Base-by-base conservation (phyloP, 208 protist genomes). In the Crithidia thermophila region DNA sequence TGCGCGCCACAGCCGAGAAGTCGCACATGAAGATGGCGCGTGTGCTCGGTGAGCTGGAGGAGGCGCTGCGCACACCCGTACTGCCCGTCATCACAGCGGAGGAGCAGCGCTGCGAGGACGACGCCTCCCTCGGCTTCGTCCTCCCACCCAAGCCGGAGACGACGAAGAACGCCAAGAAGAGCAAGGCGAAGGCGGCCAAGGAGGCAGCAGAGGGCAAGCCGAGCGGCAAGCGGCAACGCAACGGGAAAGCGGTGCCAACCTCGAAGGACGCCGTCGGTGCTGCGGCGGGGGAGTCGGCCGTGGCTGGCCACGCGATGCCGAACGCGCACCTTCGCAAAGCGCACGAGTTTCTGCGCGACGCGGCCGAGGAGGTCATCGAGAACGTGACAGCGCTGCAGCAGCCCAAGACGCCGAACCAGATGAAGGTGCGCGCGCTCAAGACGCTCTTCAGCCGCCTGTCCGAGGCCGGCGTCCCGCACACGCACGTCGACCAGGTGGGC, bases 1-100 rank as follows among this genome's bases (percentile, higher is more conserved):
- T 99, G 7, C 97, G 97, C 53, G 86, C 91, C 14, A 93, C 94
- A 4, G 80, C 94, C 9, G 95, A 99, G 66, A 98, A 98, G 84
- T 96, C 97, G n/a, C 98, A 99, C 69, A 84, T 97, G 59, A 90
- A 95, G 84, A 82, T 96, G 94, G 88, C 88, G n/a, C 82, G 92
- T 34, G 81, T 85, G 42, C 75, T 94, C 20, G 78, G 85, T 30
- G 58, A 51, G 57, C 72, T 94, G 18, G 86, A 94, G 53, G 88
- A 87, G 13, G 88, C 81, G 33, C 81, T 97, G 28, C 75, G 81
- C 20, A 84, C 78, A 20, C 90, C 94, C 11, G 61, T 95, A 1
- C 75, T 91, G 20, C 37, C 60, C 4, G 65, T 75, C 27, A 85
- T 97, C 33, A 70, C 77, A 7, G 68, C 70, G 1, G 88, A 95